Percentiles rank a stretch among this genome's conserved stretches.
Evolutionary conservation across 257 asterid species (phyloP).

Genomic region (Plantago ovata): DNA sequence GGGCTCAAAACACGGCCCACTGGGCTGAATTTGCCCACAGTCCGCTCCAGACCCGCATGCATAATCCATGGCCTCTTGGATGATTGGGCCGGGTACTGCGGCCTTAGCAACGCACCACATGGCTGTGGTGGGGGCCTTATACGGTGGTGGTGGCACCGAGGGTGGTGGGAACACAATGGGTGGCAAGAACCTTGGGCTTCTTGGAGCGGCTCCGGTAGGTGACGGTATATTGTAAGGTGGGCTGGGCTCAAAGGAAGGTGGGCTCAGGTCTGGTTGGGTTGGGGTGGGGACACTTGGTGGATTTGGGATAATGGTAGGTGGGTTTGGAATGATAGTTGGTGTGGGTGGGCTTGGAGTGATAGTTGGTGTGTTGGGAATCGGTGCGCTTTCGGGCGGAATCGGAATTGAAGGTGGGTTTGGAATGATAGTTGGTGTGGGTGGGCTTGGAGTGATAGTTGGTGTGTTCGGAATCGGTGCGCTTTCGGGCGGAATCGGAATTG

Average conservation of each 20-base stretch:
- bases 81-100: constrained; percentile 83
- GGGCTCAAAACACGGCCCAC: constrained; percentile 78
- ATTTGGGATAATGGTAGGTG: constrained; percentile 10
- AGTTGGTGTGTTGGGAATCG: constrained; percentile 20
- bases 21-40: constrained; percentile 62
- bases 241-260: constrained; percentile 33
- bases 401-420: too few relatives aligned
- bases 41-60: constrained; percentile 95
- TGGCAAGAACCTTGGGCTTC: constrained; percentile 56
- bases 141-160: constrained; percentile 75
- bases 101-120: constrained; percentile 98
- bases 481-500: too few relatives aligned
- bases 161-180: constrained; percentile 87
- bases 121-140: constrained; percentile 33
- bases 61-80: constrained; percentile 87
- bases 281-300: constrained; percentile 40
- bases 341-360: constrained; percentile 35
- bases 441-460: too few relatives aligned
- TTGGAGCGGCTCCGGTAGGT: constrained; percentile 34
- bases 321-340: constrained; percentile 17
- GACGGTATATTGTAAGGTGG: constrained; percentile 26
- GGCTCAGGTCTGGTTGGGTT: constrained; percentile 28
- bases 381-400: too few relatives aligned
- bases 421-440: too few relatives aligned
- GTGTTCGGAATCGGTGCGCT: too few relatives aligned